Evolutionary conservation across 495 filamentous ascomycete species (phyloP).

Genomic region (Podospora anserina): DNA sequence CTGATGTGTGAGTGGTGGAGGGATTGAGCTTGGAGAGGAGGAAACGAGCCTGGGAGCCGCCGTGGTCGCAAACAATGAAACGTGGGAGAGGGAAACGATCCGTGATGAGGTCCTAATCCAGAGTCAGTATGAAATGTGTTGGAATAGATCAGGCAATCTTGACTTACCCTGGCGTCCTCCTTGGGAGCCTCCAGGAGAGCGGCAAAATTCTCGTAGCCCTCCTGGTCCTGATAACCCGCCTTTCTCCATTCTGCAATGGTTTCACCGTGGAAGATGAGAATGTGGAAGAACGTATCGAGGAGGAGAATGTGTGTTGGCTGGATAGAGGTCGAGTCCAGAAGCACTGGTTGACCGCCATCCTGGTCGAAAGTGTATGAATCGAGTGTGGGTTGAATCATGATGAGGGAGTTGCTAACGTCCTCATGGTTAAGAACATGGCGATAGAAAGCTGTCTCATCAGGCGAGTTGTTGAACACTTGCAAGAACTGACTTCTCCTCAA

Average conservation of each 20-base stretch:
- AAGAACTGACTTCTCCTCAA: constrained; percentile 94
- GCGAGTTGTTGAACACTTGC: constrained; percentile 99
- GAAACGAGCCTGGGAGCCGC: constrained; percentile 97
- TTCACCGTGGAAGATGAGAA: constrained; percentile 98
- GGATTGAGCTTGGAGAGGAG: constrained; percentile 97
- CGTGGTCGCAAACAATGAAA: constrained; percentile 98
- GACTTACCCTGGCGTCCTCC: constrained; percentile 87
- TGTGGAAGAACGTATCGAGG: constrained; percentile 99
- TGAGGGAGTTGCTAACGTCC: constrained; percentile 91
- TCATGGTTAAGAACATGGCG: constrained; percentile 96
- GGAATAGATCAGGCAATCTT: background rate
- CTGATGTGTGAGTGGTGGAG: constrained; percentile 94
- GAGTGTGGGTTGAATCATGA: constrained; percentile 98
- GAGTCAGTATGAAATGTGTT: constrained; percentile 19
- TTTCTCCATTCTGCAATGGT: constrained; percentile 98
- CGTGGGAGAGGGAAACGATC: constrained; percentile 97
- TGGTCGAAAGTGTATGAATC: constrained; percentile 97
- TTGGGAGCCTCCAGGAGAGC: constrained; percentile 88
- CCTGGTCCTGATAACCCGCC: constrained; percentile 95
- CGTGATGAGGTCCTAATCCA: constrained; percentile 82
- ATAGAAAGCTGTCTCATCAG: constrained; percentile 98
- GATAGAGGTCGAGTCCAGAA: constrained; percentile 94
- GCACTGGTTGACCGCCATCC: constrained; percentile 82
- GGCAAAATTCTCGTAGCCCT: constrained; percentile 97
- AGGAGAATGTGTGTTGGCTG: constrained; percentile 92